phyloP scores from a whole-genome alignment of 768 basidiomycete genomes.

The Phlebiopsis flavidoalba region DNA sequence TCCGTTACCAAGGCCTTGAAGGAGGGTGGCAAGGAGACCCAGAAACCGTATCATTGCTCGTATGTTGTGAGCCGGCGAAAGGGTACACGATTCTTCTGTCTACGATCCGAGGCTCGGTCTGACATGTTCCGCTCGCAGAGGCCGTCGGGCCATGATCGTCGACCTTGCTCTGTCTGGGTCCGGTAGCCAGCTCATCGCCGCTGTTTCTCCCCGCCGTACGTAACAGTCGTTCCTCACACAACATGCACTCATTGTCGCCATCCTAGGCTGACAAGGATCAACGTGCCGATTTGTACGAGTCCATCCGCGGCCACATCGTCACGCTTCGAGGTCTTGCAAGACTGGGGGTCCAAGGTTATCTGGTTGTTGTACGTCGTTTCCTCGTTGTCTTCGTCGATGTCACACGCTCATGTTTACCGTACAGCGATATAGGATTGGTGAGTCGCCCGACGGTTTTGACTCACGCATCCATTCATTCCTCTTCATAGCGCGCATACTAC shows the following conservation, averaged over 20 bases:
- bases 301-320: conserved; percentile 83
- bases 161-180: conserved; percentile 80
- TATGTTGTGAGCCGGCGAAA: conserved; percentile 84
- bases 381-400: conserved; percentile 20
- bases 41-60: conserved; percentile 70
- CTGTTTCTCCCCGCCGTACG: conserved; percentile 68
- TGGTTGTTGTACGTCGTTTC: conserved; percentile 65
- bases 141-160: conserved; percentile 80
- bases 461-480: conserved; percentile 10
- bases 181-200: conserved; percentile 83
- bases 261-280: conserved; percentile 83
- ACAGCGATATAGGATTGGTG: conserved; percentile 57
- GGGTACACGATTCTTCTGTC: conserved; percentile 38
- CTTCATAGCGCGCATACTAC: conserved; percentile 55
- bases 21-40: conserved; percentile 73
- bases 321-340: conserved; percentile 87
- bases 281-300: conserved; percentile 75
- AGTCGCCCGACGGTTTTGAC: background rate
- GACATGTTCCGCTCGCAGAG: conserved; percentile 27
- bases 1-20: conserved; percentile 84
- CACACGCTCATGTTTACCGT: conserved; percentile 18
- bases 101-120: background rate
- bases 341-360: conserved; percentile 87
- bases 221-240: conserved; percentile 1
- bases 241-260: background rate